Conservation (phyloP, 805 yeast genomes). For the Yamadazyma tumulicola region DNA sequence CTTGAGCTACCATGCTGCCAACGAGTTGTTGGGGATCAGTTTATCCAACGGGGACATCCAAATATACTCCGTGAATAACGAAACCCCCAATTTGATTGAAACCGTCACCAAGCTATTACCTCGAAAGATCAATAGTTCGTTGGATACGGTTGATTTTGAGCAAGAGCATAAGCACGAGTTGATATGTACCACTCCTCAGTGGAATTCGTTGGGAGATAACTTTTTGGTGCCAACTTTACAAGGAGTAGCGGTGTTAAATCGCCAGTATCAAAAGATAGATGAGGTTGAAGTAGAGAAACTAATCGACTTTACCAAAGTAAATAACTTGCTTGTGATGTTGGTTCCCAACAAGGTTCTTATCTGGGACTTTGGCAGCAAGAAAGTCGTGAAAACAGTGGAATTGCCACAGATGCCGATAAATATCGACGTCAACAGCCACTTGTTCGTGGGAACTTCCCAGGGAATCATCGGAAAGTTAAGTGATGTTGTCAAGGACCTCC, state of each 20-base stretch:
- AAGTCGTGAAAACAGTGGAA: constrained; percentile 18
- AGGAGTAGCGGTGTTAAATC: constrained; percentile 43
- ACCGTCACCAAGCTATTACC: constrained; percentile 42
- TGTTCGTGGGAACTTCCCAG: constrained; percentile 41
- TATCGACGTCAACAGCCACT: constrained; percentile 23
- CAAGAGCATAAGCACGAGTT: constrained; percentile 44
- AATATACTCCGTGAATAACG: constrained; percentile 53
- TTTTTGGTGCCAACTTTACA: constrained; percentile 63
- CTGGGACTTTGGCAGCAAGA: constrained; percentile 47
- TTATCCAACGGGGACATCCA: constrained; percentile 57
- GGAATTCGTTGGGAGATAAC: constrained; percentile 70
- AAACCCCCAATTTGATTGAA: constrained; percentile 49
- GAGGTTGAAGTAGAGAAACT: constrained; percentile 21
- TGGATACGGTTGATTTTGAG: constrained; percentile 32
- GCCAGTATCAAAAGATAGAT: constrained; percentile 30
- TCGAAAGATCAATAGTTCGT: constrained; percentile 28
- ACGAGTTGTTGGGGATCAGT: constrained; percentile 56
- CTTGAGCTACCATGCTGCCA: constrained; percentile 52
- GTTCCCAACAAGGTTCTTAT: constrained; percentile 37
- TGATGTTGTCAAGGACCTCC: constrained; percentile 4
- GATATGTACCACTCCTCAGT: constrained; percentile 53
- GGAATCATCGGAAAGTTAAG: constrained; percentile 32
- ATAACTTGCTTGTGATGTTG: constrained; percentile 56
- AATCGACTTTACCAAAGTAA: constrained; percentile 58
- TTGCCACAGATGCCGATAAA: constrained; percentile 29